These are phyloP conservation scores for Coprinopsis marcescibilis DNA, from an alignment of 768 basidiomycete genomes.

Conservation along the genomic window DNA sequence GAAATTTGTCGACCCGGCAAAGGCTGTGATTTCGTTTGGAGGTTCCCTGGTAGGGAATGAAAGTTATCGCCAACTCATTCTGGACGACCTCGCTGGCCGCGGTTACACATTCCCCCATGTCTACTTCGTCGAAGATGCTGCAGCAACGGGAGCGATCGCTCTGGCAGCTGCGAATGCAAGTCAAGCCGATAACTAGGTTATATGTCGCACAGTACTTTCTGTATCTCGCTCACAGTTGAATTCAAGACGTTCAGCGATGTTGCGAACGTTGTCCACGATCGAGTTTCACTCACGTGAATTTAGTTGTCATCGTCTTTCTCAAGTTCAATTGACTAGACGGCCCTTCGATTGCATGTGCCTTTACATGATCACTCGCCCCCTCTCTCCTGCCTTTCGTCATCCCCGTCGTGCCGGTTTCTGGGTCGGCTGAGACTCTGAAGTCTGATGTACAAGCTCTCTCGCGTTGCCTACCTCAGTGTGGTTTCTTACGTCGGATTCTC, in stretches of 20 bases:
- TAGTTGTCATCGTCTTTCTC: too few species aligned
- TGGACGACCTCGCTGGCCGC: slow-evolving; percentile 48
- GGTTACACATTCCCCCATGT: slow-evolving; percentile 64
- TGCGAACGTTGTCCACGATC: too few species aligned
- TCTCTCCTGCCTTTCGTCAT: neutral
- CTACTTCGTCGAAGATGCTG: slow-evolving; percentile 65
- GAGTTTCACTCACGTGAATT: too few species aligned
- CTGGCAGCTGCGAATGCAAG: slow-evolving; percentile 38
- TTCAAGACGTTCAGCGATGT: too few species aligned
- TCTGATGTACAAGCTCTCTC: slow-evolving; percentile 9
- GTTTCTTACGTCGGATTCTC: slow-evolving; percentile 32
- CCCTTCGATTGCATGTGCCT: too few species aligned
- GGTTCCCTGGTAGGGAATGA: slow-evolving; percentile 69
- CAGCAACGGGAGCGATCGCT: slow-evolving; percentile 56
- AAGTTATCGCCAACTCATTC: slow-evolving; percentile 48
- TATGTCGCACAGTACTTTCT: too few species aligned
- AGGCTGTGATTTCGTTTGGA: slow-evolving; percentile 68
- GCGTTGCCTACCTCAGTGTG: slow-evolving; percentile 20
- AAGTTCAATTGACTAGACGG: too few species aligned
- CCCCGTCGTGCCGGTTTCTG: neutral
- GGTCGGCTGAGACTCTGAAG: too few species aligned
- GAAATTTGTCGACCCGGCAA: slow-evolving; percentile 41
- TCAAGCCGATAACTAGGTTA: neutral
- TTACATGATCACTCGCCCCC: neutral
- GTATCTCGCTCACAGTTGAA: too few species aligned